Base-by-base conservation (phyloP, 306 rosid genomes). In the Acmispon strigosus region DNA sequence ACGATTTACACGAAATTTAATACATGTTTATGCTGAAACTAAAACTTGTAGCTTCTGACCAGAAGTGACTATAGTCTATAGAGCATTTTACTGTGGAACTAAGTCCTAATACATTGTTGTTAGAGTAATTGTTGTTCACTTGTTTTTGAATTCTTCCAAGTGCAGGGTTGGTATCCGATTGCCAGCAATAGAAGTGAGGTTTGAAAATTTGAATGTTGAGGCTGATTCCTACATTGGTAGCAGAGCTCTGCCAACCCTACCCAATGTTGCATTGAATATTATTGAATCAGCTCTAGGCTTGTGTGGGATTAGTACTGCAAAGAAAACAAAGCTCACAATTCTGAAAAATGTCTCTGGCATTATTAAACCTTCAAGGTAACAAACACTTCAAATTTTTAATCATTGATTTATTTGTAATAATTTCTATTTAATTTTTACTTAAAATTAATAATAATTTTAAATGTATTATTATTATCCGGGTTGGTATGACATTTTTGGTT, bases 141-240 rank as follows among this genome's bases (percentile, higher is more conserved):
- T 27, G 20, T 10, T 53, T 43, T 9, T 45, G 0, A 17, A 45
- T 20, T 11, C 5, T 9, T 42, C 1, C 0, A 63, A 73, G 79
- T 79, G 62, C 85, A 93, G 98, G 84, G 99, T 91, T 51, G 97
- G 96, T 37, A 84, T 95, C 34, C 32, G 53, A 76, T 92, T 95
- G 20, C 99, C 99, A 13, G 86, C 91, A 0, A 95, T 95, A 8
- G 97, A 95, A 76, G 89, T 95, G 62, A 87, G 97, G 79, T 95
- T 77, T 62, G 65, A 87, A 16, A 78, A 87, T 81, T 65, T 95
- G 66, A 86, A 66, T 0, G 60, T 95, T 2, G 96, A 91, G 27
- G 99, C 99, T 0, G 81, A 91, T 70, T 84, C 80, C 58, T 65
- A 91, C 14, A 27, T 91, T 14, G 99, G 96, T 10, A 84, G 75